Conservation (phyloP, 495 filamentous ascomycete genomes). For the Penicillium macrosclerotiorum region DNA sequence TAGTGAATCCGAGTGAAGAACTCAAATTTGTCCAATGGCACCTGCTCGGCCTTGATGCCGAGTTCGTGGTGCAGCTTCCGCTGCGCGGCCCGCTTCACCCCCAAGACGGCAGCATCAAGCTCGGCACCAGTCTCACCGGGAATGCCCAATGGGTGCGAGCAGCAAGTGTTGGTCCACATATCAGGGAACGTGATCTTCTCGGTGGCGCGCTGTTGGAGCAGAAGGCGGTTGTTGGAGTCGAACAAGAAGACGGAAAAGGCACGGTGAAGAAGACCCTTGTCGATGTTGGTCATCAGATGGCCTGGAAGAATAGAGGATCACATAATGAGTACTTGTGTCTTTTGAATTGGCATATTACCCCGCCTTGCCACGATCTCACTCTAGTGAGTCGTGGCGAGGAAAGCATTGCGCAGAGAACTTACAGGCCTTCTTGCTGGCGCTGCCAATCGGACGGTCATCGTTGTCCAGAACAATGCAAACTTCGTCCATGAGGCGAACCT, state of each 20-base stretch:
- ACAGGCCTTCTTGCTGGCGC: constrained; percentile 98
- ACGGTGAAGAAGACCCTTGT: constrained; percentile 90
- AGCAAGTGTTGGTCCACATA: constrained; percentile 99
- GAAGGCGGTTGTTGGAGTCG: constrained; percentile 79
- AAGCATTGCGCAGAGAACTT: constrained; percentile 33
- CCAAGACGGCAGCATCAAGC: constrained; percentile 73
- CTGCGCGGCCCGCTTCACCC: constrained; percentile 86
- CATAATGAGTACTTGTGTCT: neutral
- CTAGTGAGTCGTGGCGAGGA: constrained; percentile 2
- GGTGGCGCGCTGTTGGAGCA: constrained; percentile 90
- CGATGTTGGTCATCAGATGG: constrained; percentile 98
- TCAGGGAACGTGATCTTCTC: constrained; percentile 99
- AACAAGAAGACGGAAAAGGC: constrained; percentile 99
- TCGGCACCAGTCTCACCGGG: constrained; percentile 86
- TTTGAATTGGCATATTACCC: constrained; percentile 3
- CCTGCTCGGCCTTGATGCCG: constrained; percentile 84
- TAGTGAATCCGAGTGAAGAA: constrained; percentile 98
- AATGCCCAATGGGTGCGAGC: constrained; percentile 92
- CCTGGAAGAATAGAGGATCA: constrained; percentile 47
- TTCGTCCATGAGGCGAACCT: constrained; percentile 98
- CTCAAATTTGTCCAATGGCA: constrained; percentile 86
- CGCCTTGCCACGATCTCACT: constrained; percentile 4
- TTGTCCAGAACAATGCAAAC: constrained; percentile 96
- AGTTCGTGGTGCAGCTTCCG: constrained; percentile 93
- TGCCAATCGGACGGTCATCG: constrained; percentile 90